Percentiles rank a stretch among this genome's conserved stretches.
phyloP scores from a whole-genome alignment of 2,329 filamentous ascomycete species.

The Fusarium subtropicale region DNA sequence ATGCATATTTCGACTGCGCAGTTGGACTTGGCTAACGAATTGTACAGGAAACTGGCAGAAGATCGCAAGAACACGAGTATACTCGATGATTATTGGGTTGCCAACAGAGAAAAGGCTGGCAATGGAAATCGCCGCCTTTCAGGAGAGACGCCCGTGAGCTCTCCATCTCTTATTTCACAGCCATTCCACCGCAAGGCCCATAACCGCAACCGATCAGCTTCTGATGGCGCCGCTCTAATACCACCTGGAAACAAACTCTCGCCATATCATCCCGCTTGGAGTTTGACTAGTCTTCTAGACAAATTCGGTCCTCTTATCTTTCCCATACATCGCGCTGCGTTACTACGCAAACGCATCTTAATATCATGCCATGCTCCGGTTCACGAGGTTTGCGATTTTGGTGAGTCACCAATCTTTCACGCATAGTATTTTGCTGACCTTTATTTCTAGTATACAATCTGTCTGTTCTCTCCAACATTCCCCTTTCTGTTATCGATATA shows the following conservation, averaged over 20 bases:
- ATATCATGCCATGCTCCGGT: slow-evolving; percentile 90
- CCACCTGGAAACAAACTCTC: slow-evolving; percentile 75
- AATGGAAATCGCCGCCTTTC: slow-evolving; percentile 50
- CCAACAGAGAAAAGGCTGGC: slow-evolving; percentile 55
- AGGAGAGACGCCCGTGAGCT: slow-evolving; percentile 64
- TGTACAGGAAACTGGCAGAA: slow-evolving; percentile 67
- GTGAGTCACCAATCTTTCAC: slow-evolving; percentile 60
- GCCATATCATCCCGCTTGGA: slow-evolving; percentile 86
- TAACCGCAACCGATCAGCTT: slow-evolving; percentile 68
- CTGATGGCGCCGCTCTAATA: slow-evolving; percentile 69
- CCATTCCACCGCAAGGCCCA: slow-evolving; percentile 57
- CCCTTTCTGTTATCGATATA: slow-evolving; percentile 75
- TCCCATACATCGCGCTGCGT: slow-evolving; percentile 86
- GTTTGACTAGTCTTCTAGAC: slow-evolving; percentile 80
- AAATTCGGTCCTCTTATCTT: slow-evolving; percentile 93
- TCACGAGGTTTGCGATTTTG: slow-evolving; percentile 87
- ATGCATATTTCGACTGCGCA: slow-evolving; percentile 46
- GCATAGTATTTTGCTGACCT: slow-evolving; percentile 26
- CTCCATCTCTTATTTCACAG: slow-evolving; percentile 56
- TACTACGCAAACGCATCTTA: slow-evolving; percentile 88
- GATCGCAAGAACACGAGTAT: slow-evolving; percentile 71
- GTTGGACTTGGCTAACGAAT: slow-evolving; percentile 40
- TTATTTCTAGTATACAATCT: slow-evolving; percentile 81
- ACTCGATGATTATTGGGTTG: slow-evolving; percentile 85
- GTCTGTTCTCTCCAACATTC: slow-evolving; percentile 91